Conservation (phyloP, 139 green algal genomes). For the Chlorella sp. region DNA sequence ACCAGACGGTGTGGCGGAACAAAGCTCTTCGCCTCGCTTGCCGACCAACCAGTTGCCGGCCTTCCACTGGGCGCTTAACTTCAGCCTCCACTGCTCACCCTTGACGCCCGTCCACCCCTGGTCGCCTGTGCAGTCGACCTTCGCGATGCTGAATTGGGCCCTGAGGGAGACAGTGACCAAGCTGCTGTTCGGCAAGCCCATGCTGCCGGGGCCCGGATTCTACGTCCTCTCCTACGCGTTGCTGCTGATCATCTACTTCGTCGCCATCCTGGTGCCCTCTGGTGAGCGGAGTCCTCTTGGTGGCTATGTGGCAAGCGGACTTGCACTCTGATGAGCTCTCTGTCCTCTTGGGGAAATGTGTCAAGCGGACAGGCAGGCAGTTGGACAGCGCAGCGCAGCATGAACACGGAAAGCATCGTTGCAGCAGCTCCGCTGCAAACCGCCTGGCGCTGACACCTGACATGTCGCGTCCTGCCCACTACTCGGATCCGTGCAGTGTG, state of each 20-base stretch:
- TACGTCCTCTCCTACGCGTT: conserved; percentile 24
- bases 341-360: too few relatives aligned
- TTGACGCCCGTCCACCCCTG: too few relatives aligned
- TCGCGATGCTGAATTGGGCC: conserved; percentile 54
- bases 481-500: conserved; percentile 16
- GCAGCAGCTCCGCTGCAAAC: too few relatives aligned
- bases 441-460: too few relatives aligned
- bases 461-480: too few relatives aligned
- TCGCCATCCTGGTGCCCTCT: conserved; percentile 40
- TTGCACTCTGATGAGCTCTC: too few relatives aligned
- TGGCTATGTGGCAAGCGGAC: too few relatives aligned
- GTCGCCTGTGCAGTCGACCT: conserved; percentile 36
- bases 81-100: not conserved
- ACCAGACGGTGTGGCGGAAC: too few relatives aligned
- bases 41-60: not conserved
- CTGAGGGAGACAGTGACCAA: conserved; percentile 47
- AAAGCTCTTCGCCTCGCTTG: not conserved
- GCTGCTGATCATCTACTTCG: conserved; percentile 32
- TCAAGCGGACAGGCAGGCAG: too few relatives aligned
- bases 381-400: too few relatives aligned
- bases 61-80: not conserved
- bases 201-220: conserved; percentile 31
- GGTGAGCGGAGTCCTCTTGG: too few relatives aligned
- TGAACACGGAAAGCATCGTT: too few relatives aligned
- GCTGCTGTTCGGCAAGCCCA: conserved; percentile 15